Base-by-base conservation (phyloP, 306 rosid species). In the Vigna reflexopilosa region DNA sequence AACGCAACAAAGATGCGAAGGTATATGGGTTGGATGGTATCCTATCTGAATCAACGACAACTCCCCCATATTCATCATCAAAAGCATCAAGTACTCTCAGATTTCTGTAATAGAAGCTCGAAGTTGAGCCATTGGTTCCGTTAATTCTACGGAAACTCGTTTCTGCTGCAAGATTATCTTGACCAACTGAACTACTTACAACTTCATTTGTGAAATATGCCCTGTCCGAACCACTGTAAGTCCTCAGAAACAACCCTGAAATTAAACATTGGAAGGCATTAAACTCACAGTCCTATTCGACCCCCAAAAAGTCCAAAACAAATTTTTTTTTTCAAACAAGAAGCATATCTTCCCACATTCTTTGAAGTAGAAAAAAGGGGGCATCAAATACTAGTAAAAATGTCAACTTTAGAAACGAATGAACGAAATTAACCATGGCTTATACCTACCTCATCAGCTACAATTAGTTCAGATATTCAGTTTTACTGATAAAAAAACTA, bases 61-160 rank as follows among this genome's bases (percentile, higher is more conserved):
- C 86, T 52, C 99, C 98, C 1, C 91, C 99, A 80, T 95, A 95
- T 80, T 88, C 90, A 71, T 95, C 99, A 83, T 91, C 97, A 76
- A 87, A 80, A 11, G 97, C 93, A 64, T 86, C 90, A 71, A 95
- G 95, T 19, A 87, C 54, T 73, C 87, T 81, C 61, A 62, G 57
- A 66, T 91, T 91, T 76, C 83, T 83, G 6, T 82, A 76, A 83
- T 61, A 81, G 71, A 89, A 73, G 17, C 74, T 83, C 1, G 86
- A 80, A 58, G 50, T 68, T 65, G 86, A 61, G 24, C 89, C 93
- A 79, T 83, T 90, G 40, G 84, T 68, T 72, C 93, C 97, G 70
- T 88, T 87, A 55, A 88, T 69, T 67, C 47, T 36, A 82, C 69
- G 66, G 0, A 77, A 76, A 65, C 78, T 82, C 8, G 82, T 68